Percentiles rank a stretch among this genome's conserved stretches.
These are phyloP conservation scores for Ceratobasidium sp. DNA, from an alignment of 1,284 basidiomycete species.

Conservation along the genomic window DNA sequence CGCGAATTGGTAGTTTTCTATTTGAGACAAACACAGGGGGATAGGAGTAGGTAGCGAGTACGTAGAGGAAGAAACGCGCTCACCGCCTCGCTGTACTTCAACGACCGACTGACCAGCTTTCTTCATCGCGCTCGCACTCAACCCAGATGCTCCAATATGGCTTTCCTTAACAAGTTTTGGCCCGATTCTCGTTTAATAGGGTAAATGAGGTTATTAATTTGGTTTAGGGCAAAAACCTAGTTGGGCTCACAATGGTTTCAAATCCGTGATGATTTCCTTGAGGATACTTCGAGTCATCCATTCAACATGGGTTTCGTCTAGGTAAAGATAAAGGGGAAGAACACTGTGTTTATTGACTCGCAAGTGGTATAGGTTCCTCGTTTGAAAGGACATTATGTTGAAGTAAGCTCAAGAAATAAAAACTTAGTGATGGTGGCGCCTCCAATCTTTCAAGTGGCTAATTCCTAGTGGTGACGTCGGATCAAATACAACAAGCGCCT, in stretches of 20 bases:
- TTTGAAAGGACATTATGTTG: constrained; percentile 46
- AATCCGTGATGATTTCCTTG: constrained; percentile 48
- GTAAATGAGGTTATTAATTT: neutral
- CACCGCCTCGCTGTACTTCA: constrained; percentile 50
- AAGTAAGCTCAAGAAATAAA: no score
- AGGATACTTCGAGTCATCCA: constrained; percentile 50
- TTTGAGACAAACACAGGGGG: neutral
- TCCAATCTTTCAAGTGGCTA: no score
- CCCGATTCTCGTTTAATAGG: constrained; percentile 43
- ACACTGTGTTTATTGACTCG: constrained; percentile 49
- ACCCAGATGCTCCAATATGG: constrained; percentile 36
- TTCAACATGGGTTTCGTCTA: constrained; percentile 49
- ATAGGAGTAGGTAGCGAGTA: neutral
- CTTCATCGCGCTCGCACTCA: constrained; percentile 45
- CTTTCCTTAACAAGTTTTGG: constrained; percentile 49
- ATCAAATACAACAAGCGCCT: no score
- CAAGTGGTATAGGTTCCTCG: constrained; percentile 49
- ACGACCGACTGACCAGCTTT: constrained; percentile 49
- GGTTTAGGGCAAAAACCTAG: neutral
- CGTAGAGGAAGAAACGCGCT: constrained; percentile 5
- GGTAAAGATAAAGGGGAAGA: constrained; percentile 51
- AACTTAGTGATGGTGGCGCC: neutral
- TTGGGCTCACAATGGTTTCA: constrained; percentile 48
- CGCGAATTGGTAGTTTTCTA: constrained; percentile 50
- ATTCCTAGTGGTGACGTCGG: no score